Percentiles rank a stretch among this genome's conserved stretches.
phyloP scores from a whole-genome alignment of 495 filamentous ascomycete genomes.

The Hyaloscypha variabilis region DNA sequence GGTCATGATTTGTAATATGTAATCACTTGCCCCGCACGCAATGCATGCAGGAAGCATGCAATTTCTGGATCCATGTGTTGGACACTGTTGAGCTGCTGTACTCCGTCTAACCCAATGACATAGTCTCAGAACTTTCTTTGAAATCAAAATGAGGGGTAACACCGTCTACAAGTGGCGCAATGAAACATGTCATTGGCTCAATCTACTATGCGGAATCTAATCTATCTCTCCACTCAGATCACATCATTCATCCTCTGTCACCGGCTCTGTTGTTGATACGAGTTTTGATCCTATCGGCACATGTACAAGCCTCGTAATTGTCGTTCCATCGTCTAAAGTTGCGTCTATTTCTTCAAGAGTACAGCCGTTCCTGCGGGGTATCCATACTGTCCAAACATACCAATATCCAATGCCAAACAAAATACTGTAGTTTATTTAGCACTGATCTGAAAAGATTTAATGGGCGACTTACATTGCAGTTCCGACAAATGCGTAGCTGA shows the following conservation, averaged over 20 bases:
- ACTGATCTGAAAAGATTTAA: neutral
- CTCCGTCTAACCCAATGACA: constrained; percentile 1
- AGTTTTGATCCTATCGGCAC: constrained; percentile 25
- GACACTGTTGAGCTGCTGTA: neutral
- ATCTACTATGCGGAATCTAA: neutral
- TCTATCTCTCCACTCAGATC: neutral
- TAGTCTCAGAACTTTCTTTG: neutral
- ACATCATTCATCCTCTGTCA: neutral
- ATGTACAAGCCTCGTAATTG: constrained; percentile 56
- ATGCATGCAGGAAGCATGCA: neutral
- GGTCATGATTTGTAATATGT: constrained; percentile 3
- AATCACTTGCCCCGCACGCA: constrained; percentile 1
- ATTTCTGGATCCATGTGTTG: neutral
- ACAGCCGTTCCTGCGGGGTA: constrained; percentile 60
- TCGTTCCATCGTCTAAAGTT: constrained; percentile 61
- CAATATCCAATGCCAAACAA: constrained; percentile 67
- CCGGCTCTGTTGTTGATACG: neutral
- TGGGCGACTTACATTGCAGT: constrained; percentile 3
- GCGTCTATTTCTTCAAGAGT: constrained; percentile 60
- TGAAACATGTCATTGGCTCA: neutral
- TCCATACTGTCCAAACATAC: constrained; percentile 66
- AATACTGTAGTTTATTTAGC: constrained; percentile 42
- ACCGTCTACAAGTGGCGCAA: neutral
- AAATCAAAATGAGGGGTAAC: constrained; percentile 3
- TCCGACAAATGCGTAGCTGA: constrained; percentile 7